Conservation (phyloP, 352 stramenopile species). For the Phytophthora niederhauseri region DNA sequence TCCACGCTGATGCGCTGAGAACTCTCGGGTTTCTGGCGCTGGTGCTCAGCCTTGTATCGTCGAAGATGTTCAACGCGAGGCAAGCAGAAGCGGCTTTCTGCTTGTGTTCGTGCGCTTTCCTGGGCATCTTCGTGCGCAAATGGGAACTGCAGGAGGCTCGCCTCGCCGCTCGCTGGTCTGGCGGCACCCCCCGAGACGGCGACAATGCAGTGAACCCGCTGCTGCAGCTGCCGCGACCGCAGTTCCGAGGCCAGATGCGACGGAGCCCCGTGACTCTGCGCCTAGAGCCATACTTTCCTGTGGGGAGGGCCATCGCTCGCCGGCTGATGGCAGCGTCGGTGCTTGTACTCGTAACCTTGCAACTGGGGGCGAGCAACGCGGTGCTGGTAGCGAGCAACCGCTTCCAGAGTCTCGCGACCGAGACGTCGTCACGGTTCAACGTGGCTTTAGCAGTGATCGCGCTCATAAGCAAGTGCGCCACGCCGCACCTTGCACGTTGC, state of each 20-base stretch:
- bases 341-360: slow-evolving; percentile 30
- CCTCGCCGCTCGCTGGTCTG: slow-evolving; percentile 59
- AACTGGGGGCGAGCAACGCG: slow-evolving; percentile 39
- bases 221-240: slow-evolving; percentile 43
- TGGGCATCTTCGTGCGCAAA: slow-evolving; percentile 62
- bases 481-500: slow-evolving; percentile 43
- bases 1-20: slow-evolving; percentile 53
- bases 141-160: slow-evolving; percentile 54
- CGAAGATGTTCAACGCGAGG: slow-evolving; percentile 10
- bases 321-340: slow-evolving; percentile 32
- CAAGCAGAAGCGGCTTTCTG: slow-evolving; percentile 44
- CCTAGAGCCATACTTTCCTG: slow-evolving; percentile 54
- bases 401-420: slow-evolving; percentile 32
- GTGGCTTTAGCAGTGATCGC: slow-evolving; percentile 42
- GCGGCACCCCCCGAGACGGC: slow-evolving; percentile 31
- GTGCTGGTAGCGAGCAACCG: slow-evolving; percentile 42
- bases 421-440: slow-evolving; percentile 21
- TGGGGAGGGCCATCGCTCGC: slow-evolving; percentile 37
- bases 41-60: slow-evolving; percentile 38
- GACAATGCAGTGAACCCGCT: slow-evolving; percentile 20
- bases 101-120: slow-evolving; percentile 53
- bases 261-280: slow-evolving; percentile 62
- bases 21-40: slow-evolving; percentile 39
- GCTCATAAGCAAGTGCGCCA: slow-evolving; percentile 37
- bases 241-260: slow-evolving; percentile 60